Evolutionary conservation across 179 eudicot genomes (phyloP).

Genomic region (Vitellaria paradoxa): DNA sequence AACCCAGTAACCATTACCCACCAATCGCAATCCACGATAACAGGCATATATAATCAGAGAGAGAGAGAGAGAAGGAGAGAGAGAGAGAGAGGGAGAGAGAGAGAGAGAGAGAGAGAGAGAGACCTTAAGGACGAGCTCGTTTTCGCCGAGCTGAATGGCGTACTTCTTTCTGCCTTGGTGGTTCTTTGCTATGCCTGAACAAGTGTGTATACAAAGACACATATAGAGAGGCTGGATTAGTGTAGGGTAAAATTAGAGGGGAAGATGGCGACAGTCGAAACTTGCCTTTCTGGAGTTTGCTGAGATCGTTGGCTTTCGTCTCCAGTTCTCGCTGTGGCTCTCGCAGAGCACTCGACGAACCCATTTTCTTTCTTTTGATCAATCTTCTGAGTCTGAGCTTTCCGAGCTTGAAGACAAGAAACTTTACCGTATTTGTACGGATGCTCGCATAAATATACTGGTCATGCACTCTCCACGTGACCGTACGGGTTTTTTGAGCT

Average conservation of each 20-base stretch:
- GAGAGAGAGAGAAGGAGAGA: too few relatives aligned
- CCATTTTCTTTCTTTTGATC: too few relatives aligned
- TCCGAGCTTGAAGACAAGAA: too few relatives aligned
- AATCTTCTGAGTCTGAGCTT: too few relatives aligned
- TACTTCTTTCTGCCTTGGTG: conserved; percentile 93
- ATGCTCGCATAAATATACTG: too few relatives aligned
- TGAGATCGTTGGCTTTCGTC: too few relatives aligned
- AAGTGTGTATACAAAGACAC: not conserved
- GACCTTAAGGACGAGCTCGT: conserved; percentile 97
- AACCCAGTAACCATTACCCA: conserved; percentile 33
- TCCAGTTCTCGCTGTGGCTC: too few relatives aligned
- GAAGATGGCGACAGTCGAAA: not conserved
- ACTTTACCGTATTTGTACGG: too few relatives aligned
- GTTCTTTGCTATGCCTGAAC: conserved; percentile 74
- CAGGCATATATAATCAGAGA: not conserved
- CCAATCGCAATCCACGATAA: not conserved
- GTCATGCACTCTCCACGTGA: too few relatives aligned
- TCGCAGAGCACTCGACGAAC: too few relatives aligned
- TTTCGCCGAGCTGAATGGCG: conserved; percentile 94
- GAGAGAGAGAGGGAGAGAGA: too few relatives aligned
- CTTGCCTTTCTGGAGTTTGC: conserved; percentile 86
- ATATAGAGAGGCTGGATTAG: not conserved
- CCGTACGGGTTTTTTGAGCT: too few relatives aligned
- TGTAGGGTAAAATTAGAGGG: conserved; percentile 7
- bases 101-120: not conserved